Evolutionary conservation across 805 yeast genomes (phyloP).

Genomic region (Zygosaccharomyces rouxii): DNA sequence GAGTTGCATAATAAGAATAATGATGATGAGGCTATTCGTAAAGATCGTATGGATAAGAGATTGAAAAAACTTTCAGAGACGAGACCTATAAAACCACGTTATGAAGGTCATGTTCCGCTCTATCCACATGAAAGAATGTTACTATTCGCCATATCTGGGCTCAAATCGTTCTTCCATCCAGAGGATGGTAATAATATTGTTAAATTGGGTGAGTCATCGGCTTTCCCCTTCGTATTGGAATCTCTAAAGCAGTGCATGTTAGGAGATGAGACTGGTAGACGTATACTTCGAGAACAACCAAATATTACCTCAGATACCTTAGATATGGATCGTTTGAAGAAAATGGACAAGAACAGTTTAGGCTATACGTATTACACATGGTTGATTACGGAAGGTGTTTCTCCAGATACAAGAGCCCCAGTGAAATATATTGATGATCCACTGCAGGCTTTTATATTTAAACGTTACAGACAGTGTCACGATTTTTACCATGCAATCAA

Average conservation of each 20-base stretch:
- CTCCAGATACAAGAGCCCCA: constrained; percentile 89
- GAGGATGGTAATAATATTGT: constrained; percentile 71
- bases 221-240: constrained; percentile 61
- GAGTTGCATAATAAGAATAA: constrained; percentile 30
- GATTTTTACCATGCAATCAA: constrained; percentile 94
- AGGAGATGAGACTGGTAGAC: constrained; percentile 67
- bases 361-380: constrained; percentile 79
- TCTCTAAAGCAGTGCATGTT: constrained; percentile 70
- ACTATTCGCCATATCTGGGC: constrained; percentile 66
- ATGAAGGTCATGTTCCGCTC: constrained; percentile 78
- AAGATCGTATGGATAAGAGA: constrained; percentile 31
- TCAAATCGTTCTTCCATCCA: constrained; percentile 74
- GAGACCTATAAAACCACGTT: constrained; percentile 38
- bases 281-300: constrained; percentile 74
- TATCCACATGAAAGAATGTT: constrained; percentile 55
- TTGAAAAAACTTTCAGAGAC: constrained; percentile 22
- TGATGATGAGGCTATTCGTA: constrained; percentile 37
- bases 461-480: constrained; percentile 92
- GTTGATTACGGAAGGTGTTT: constrained; percentile 81
- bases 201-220: constrained; percentile 87
- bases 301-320: constrained; percentile 71
- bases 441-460: constrained; percentile 87
- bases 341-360: constrained; percentile 61
- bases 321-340: constrained; percentile 54
- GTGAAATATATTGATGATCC: constrained; percentile 86